Evolutionary conservation across 305 asterid genomes (phyloP), one percentile per base, ranked within the genome.

Genomic region (Nicotiana rustica): DNA sequence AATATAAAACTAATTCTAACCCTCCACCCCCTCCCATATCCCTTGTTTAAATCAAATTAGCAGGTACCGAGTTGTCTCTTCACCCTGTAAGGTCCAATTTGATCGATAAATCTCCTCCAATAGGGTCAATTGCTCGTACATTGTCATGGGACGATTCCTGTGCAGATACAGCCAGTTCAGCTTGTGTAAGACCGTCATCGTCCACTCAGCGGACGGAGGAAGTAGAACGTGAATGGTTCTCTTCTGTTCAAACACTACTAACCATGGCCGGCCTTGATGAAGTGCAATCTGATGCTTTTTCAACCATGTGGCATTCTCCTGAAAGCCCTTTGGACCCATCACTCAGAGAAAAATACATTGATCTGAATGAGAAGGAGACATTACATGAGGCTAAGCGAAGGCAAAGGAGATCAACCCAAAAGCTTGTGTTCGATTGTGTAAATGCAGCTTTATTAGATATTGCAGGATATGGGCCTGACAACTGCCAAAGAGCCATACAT

Each of bases 21-120:
- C 10, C 47, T 33, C 68, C 52, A 52, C 2, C 61, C 21, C 62
- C 62, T 7, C 49, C 12, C 3, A 69, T 15, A 44, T 17, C 18
- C 41, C 78, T 44, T 71, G 35, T 44, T 56, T 31, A 56, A 81
- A 41, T 55, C 61, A 21, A 60, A 35, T 35, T 19, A 47, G 75
- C 17, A 31, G 67, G 56, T 60, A 9, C 92, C 9, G 92, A 87
- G 84, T 82, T 87, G 83, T 87, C 86, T 25, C 86, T 44, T 62
- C 88, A 87, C 80, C 67, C 86, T 17, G 35, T 86, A 13, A 85
- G 85, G 86, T 92, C 91, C 82, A 91, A 90, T 87, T 88, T 92
- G 89, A 93, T 93, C 36, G 98, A 92, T 87, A 94, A 94, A 84
- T 96, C 99, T 70, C 98, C 98, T 13, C 97, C 94, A 3, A 94